Evolutionary conservation across 176 grass and related monocot species (phyloP).

Genomic region (Musa itinerans): DNA sequence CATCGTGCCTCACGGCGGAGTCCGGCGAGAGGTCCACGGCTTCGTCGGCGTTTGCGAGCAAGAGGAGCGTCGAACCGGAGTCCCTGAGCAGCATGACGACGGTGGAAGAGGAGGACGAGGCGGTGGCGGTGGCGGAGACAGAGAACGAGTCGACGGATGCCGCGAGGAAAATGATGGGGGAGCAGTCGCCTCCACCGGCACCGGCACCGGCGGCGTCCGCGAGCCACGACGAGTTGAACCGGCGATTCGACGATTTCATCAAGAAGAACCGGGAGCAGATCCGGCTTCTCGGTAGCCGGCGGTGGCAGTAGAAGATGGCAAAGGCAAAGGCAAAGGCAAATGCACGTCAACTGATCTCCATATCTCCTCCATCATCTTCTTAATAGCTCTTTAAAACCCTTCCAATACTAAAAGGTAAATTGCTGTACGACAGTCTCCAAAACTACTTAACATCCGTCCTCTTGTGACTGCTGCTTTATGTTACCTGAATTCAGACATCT

Average conservation of each 20-base stretch:
- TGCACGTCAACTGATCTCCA: not conserved
- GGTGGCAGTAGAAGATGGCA: not conserved
- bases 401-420: not conserved
- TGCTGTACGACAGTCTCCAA: too few species aligned
- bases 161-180: not conserved
- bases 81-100: not conserved
- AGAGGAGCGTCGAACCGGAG: conserved; percentile 18
- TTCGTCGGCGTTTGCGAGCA: conserved; percentile 2
- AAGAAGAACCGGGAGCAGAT: conserved; percentile 2
- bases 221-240: conserved; percentile 4
- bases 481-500: too few species aligned
- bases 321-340: not conserved
- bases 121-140: not conserved
- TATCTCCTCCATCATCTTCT: not conserved
- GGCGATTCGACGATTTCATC: conserved; percentile 1
- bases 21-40: conserved; percentile 7
- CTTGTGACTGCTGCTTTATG: too few species aligned
- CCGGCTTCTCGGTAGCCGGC: not conserved
- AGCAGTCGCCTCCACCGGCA: not conserved
- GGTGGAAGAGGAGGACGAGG: not conserved
- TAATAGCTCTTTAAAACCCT: not conserved
- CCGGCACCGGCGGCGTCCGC: not conserved
- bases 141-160: conserved; percentile 3
- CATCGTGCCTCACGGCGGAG: not conserved
- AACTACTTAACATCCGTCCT: too few species aligned